Conservation (phyloP, 2,329 filamentous ascomycete genomes). For the Beauveria pseudobassiana region DNA sequence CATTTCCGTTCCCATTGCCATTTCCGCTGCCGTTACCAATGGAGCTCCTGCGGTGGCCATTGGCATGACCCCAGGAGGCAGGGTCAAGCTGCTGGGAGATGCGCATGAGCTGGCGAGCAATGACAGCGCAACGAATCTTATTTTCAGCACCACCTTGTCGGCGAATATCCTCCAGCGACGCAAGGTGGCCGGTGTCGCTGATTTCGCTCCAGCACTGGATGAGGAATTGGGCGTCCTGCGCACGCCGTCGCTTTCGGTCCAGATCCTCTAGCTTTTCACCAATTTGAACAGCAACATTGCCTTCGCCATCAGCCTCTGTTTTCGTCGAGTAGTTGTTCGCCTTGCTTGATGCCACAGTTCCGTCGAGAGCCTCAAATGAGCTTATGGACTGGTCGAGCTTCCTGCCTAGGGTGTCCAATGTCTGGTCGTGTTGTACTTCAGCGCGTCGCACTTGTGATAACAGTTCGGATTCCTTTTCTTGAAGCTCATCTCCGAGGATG, state of each 20-base stretch:
- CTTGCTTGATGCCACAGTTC: constrained; percentile 62
- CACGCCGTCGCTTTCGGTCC: constrained; percentile 82
- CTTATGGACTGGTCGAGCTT: constrained; percentile 90
- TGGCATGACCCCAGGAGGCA: constrained; percentile 57
- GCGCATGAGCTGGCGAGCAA: constrained; percentile 84
- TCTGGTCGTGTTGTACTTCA: constrained; percentile 86
- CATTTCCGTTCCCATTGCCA: constrained; percentile 38
- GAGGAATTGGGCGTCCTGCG: constrained; percentile 87
- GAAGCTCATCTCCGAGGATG: constrained; percentile 71
- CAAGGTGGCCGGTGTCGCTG: constrained; percentile 78
- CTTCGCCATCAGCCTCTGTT: constrained; percentile 49
- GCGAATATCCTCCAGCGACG: constrained; percentile 81
- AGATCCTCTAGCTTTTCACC: constrained; percentile 90
- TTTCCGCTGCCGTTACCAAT: constrained; percentile 28
- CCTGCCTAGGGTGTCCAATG: constrained; percentile 75
- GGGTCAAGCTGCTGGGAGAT: constrained; percentile 89
- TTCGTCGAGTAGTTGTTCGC: constrained; percentile 25
- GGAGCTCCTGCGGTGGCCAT: constrained; percentile 37
- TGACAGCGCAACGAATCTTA: constrained; percentile 89
- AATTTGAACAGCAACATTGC: constrained; percentile 89
- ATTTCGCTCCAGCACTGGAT: constrained; percentile 97
- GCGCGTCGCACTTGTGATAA: constrained; percentile 83
- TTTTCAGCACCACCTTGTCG: constrained; percentile 79
- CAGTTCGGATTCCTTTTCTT: constrained; percentile 84
- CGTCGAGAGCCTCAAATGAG: constrained; percentile 84